Conservation (phyloP, 2,329 filamentous ascomycete genomes). For the Sarocladium kiliense region DNA sequence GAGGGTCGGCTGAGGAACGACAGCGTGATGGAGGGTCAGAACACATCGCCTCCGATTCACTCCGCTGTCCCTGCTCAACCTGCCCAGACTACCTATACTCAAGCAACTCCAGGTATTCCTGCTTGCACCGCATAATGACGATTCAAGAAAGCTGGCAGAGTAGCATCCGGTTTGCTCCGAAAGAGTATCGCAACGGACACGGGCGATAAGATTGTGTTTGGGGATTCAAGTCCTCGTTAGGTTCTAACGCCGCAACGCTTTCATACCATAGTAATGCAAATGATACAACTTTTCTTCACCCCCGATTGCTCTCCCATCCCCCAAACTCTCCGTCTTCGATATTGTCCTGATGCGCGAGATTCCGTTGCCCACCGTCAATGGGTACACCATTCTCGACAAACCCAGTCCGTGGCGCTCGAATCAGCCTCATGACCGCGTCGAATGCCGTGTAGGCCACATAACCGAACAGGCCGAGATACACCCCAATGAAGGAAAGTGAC, state of each 20-base stretch:
- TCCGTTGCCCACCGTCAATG: neutral
- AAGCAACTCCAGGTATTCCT: neutral
- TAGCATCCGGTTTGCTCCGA: no score
- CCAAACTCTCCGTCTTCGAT: neutral
- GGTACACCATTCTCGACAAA: neutral
- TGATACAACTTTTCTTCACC: neutral
- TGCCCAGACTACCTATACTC: neutral
- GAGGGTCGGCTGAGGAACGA: neutral
- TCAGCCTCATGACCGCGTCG: neutral
- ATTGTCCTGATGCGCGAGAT: neutral
- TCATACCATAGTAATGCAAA: no score
- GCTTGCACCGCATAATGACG: neutral
- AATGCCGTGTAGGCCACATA: neutral
- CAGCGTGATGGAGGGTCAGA: constrained; percentile 5
- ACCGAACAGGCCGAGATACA: neutral
- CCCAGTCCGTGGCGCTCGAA: neutral
- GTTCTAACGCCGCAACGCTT: no score
- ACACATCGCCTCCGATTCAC: neutral
- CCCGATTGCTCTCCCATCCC: constrained; percentile 1
- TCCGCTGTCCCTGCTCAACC: neutral
- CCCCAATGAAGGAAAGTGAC: neutral
- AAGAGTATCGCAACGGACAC: neutral
- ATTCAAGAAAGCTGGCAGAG: no score
- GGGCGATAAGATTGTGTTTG: no score
- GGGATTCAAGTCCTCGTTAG: neutral